A percentile compares a stretch with the other conserved stretches of the same genome.
These are phyloP conservation scores for Xylariaceae sp. DNA, from an alignment of 2,329 filamentous ascomycete species.

Conservation along the genomic window DNA sequence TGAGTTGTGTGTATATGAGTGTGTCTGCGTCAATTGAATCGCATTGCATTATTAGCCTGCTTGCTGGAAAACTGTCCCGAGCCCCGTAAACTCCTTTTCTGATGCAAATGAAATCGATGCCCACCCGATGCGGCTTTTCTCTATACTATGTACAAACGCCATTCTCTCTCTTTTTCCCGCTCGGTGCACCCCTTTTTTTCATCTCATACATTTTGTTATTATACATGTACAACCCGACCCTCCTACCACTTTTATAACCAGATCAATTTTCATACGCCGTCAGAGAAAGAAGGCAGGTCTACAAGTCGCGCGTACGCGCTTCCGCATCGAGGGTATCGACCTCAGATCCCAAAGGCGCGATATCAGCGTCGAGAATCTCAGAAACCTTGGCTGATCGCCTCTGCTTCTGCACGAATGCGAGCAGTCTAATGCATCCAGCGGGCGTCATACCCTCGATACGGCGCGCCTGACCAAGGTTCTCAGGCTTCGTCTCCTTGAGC, in stretches of 20 bases:
- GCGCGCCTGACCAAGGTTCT: slow-evolving; percentile 82
- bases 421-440: slow-evolving; percentile 53
- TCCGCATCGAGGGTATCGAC: slow-evolving; percentile 38
- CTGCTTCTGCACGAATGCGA: slow-evolving; percentile 54
- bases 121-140: too few species aligned
- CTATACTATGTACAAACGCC: too few species aligned
- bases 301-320: slow-evolving; percentile 36
- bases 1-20: too few species aligned
- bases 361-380: slow-evolving; percentile 18
- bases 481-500: slow-evolving; percentile 65
- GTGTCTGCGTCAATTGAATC: too few species aligned
- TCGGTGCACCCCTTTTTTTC: neutral
- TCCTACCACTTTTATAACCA: neutral
- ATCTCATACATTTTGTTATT: neutral
- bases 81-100: too few species aligned
- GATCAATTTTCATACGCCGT: too few species aligned
- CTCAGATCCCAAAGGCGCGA: slow-evolving; percentile 32
- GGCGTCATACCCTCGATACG: slow-evolving; percentile 76
- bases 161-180: neutral
- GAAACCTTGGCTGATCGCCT: slow-evolving; percentile 9
- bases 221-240: neutral
- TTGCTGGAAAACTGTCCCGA: too few species aligned
- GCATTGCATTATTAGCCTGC: too few species aligned
- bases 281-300: neutral
- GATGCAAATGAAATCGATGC: too few species aligned